phyloP scores from a whole-genome alignment of 148 eudicot species.

The Spergularia marina region DNA sequence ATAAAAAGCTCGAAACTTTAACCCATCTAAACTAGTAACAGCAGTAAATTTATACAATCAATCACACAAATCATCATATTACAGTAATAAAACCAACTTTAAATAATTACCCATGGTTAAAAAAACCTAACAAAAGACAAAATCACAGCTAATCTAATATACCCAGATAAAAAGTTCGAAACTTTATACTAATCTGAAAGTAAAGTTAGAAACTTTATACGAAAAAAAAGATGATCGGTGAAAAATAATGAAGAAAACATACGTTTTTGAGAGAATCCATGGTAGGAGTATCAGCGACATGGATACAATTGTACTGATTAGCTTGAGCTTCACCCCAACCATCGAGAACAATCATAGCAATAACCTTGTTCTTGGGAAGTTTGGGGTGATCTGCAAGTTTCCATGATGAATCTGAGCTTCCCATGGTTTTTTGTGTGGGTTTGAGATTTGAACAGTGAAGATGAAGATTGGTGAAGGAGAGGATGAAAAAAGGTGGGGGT shows the following conservation, averaged over 20 bases:
- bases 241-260: not conserved
- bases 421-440: slow-evolving; percentile 33
- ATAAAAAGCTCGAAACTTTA: not conserved
- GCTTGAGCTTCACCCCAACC: slow-evolving; percentile 84
- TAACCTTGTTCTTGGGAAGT: slow-evolving; percentile 59
- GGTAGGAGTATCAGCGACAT: slow-evolving; percentile 65
- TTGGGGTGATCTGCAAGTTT: slow-evolving; percentile 64
- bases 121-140: not conserved
- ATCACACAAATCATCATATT: not conserved
- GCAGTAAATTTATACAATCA: not conserved
- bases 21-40: not conserved
- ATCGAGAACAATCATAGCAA: slow-evolving; percentile 64
- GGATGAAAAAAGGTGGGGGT: too few relatives aligned
- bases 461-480: too few relatives aligned
- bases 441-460: too few relatives aligned
- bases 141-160: not conserved
- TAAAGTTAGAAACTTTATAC: not conserved
- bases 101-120: not conserved
- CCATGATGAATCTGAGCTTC: slow-evolving; percentile 59
- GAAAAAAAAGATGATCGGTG: not conserved
- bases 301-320: slow-evolving; percentile 64
- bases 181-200: not conserved
- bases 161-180: not conserved
- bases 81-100: too few relatives aligned
- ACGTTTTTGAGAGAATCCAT: slow-evolving; percentile 78